These are phyloP conservation scores for Trichoderma afroharzianum DNA, from an alignment of 2,329 filamentous ascomycete genomes.

Conservation along the genomic window DNA sequence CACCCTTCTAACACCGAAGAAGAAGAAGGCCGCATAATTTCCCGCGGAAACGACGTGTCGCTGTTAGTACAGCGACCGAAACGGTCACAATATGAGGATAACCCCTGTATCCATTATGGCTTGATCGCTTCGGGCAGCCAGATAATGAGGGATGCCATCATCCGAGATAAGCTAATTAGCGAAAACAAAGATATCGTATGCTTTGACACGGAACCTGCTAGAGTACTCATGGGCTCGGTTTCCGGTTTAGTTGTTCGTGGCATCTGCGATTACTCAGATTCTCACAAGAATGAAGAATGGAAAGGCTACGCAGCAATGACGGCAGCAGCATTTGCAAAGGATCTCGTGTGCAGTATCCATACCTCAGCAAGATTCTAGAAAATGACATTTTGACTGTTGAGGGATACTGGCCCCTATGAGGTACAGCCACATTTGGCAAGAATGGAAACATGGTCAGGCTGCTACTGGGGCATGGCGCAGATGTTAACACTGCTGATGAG, in stretches of 20 bases:
- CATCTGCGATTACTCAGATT: not conserved
- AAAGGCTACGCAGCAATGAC: slow-evolving; percentile 29
- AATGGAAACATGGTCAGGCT: not conserved
- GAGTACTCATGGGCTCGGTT: too few relatives aligned
- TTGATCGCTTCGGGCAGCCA: slow-evolving; percentile 16
- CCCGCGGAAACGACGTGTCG: not conserved
- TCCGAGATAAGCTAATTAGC: slow-evolving; percentile 24
- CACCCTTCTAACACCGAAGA: not conserved
- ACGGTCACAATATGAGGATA: not conserved
- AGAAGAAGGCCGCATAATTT: slow-evolving; percentile 11
- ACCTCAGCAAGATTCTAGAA: slow-evolving; percentile 14
- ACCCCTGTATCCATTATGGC: slow-evolving; percentile 6
- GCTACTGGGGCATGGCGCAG: not conserved
- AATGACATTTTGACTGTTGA: too few relatives aligned
- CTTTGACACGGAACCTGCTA: not conserved
- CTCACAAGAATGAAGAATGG: not conserved
- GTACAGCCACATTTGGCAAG: too few relatives aligned
- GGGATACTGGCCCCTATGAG: too few relatives aligned
- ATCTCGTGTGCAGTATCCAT: slow-evolving; percentile 21
- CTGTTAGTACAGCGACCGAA: not conserved
- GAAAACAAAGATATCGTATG: slow-evolving; percentile 21
- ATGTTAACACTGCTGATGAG: not conserved
- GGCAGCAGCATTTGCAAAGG: slow-evolving; percentile 30
- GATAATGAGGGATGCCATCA: slow-evolving; percentile 22
- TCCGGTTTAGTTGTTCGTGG: not conserved